Conservation (phyloP, 1,284 basidiomycete species). For the Naganishia sp. region DNA sequence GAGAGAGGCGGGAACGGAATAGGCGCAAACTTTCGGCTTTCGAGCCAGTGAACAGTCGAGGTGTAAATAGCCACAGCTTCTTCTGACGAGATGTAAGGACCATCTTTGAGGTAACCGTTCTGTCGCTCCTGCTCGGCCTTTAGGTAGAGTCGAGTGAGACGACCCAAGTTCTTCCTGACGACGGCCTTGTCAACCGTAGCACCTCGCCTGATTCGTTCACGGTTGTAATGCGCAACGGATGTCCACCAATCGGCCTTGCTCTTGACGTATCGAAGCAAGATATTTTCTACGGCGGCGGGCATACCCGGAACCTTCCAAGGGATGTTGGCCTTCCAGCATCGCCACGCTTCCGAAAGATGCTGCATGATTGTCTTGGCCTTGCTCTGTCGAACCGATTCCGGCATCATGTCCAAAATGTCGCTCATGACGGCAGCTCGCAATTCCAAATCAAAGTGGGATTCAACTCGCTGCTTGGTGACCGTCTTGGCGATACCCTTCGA, state of each 20-base stretch:
- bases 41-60: conserved; percentile 95
- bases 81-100: conserved; percentile 94
- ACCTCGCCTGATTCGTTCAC: conserved; percentile 87
- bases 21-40: conserved; percentile 88
- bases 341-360: conserved; percentile 96
- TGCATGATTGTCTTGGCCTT: conserved; percentile 98
- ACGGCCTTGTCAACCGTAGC: conserved; percentile 99
- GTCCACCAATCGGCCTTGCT: conserved; percentile 99
- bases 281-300: conserved; percentile 95
- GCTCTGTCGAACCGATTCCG: conserved; percentile 84
- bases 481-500: conserved; percentile 94
- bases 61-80: conserved; percentile 97
- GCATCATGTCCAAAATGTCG: conserved; percentile 97
- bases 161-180: conserved; percentile 56
- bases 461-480: conserved; percentile 98
- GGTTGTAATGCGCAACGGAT: conserved; percentile 70
- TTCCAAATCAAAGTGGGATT: conserved; percentile 97
- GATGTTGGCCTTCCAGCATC: conserved; percentile 99
- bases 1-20: conserved; percentile 98
- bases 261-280: conserved; percentile 99
- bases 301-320: conserved; percentile 56
- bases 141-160: conserved; percentile 71
- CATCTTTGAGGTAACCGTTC: conserved; percentile 95
- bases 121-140: conserved; percentile 98
- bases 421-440: conserved; percentile 99